A percentile compares a stretch with the other conserved stretches of the same genome.
These are phyloP conservation scores for Fraxinus baroniana DNA, from an alignment of 305 asterid species.

Conservation along the genomic window DNA sequence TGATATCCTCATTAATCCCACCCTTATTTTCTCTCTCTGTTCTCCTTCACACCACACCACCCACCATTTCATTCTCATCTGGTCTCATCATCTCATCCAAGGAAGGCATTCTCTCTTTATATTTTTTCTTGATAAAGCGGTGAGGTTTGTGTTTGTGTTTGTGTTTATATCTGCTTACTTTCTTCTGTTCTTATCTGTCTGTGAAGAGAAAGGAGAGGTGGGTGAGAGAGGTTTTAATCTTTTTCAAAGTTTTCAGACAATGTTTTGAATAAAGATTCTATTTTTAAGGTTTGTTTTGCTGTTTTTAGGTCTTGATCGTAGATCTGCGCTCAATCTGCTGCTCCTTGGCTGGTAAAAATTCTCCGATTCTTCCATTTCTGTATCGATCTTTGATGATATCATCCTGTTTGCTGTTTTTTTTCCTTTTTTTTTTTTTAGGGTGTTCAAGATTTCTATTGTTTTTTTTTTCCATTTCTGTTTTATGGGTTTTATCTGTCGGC, in stretches of 20 bases:
- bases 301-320: conserved; percentile 55
- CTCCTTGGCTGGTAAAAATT: conserved; percentile 50
- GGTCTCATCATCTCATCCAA: conserved; percentile 35
- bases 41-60: conserved; percentile 47
- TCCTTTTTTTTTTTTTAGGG: conserved; percentile 14
- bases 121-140: conserved; percentile 28
- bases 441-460: conserved; percentile 21
- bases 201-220: conserved; percentile 23
- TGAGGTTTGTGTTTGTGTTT: conserved; percentile 33
- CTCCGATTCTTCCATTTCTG: conserved; percentile 26
- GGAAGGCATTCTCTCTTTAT: conserved; percentile 29
- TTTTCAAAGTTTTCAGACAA: conserved; percentile 11
- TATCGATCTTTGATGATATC: conserved; percentile 30
- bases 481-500: conserved; percentile 33
- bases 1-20: conserved; percentile 44
- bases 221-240: conserved; percentile 29
- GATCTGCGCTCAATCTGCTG: conserved; percentile 59
- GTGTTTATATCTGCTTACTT: conserved; percentile 20
- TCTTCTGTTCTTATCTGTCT: conserved; percentile 26
- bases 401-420: conserved; percentile 15
- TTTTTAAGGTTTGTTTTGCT: conserved; percentile 31
- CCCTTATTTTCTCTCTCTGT: conserved; percentile 37
- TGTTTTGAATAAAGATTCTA: conserved; percentile 15
- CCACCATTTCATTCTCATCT: conserved; percentile 51
- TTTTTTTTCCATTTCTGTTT: conserved; percentile 5